These are phyloP conservation scores for Oryza australiensis DNA, from an alignment of 176 grass and related monocot species.

Conservation along the genomic window DNA sequence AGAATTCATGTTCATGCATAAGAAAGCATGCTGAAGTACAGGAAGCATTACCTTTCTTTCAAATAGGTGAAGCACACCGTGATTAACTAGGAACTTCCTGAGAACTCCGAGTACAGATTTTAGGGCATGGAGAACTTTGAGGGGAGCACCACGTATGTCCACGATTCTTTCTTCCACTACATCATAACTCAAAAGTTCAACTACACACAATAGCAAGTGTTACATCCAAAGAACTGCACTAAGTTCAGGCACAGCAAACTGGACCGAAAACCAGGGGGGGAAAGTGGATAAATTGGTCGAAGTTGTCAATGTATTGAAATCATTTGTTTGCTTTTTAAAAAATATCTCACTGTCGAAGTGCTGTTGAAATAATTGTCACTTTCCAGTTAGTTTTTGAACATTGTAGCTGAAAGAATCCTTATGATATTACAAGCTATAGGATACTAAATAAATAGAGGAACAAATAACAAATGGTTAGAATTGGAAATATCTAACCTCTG, in stretches of 20 bases:
- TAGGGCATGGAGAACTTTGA: slow-evolving; percentile 63
- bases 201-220: slow-evolving; percentile 32
- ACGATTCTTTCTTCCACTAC: slow-evolving; percentile 69
- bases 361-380: neutral
- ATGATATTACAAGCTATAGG: neutral
- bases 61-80: slow-evolving; percentile 78
- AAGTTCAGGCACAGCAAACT: neutral
- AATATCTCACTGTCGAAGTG: neutral
- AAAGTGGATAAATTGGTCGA: neutral
- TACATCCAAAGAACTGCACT: neutral
- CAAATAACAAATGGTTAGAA: slow-evolving; percentile 7
- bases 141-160: slow-evolving; percentile 65
- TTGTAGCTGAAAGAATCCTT: neutral
- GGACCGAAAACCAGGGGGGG: neutral
- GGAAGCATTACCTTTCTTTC: slow-evolving; percentile 56
- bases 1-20: slow-evolving; percentile 3
- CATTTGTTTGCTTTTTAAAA: slow-evolving; percentile 10
- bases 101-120: slow-evolving; percentile 62
- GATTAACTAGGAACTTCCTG: slow-evolving; percentile 85
- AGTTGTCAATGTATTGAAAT: neutral
- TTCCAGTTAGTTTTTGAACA: neutral
- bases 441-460: neutral
- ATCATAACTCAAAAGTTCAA: slow-evolving; percentile 26
- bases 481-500: neutral
- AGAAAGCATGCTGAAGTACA: neutral